phyloP scores from a whole-genome alignment of 2,329 filamentous ascomycete genomes.

The Allantophomopsis cytisporea region DNA sequence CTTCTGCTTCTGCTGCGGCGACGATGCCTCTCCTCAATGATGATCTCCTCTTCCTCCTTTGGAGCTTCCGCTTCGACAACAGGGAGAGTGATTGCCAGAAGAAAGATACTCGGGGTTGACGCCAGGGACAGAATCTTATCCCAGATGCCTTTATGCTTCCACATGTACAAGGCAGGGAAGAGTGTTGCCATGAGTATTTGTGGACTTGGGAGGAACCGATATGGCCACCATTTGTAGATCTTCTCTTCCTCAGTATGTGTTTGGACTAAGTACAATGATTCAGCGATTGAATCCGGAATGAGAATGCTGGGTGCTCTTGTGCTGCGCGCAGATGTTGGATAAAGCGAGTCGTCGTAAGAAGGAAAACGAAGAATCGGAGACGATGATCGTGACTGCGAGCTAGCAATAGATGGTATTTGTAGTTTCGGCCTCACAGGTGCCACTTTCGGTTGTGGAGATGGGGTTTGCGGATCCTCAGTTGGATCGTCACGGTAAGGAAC shows the following conservation, averaged over 20 bases:
- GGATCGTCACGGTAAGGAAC: conserved; percentile 14
- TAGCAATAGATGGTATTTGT: conserved; percentile 16
- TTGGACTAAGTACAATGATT: conserved; percentile 9
- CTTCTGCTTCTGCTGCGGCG: conserved; percentile 13
- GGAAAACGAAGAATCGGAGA: conserved; percentile 18
- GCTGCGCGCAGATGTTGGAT: conserved; percentile 12
- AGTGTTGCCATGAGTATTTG: conserved; percentile 58
- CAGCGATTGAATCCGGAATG: conserved; percentile 12
- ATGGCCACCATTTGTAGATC: conserved; percentile 68
- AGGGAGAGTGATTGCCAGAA: conserved; percentile 80
- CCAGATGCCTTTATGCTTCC: conserved; percentile 71
- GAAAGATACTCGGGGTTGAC: conserved; percentile 79
- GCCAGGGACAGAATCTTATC: conserved; percentile 71
- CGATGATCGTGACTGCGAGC: conserved; percentile 11
- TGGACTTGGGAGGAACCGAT: conserved; percentile 57
- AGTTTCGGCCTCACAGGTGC: conserved; percentile 10
- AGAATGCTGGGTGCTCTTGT: conserved; percentile 15
- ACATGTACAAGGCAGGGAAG: conserved; percentile 77
- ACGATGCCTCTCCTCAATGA: conserved; percentile 4
- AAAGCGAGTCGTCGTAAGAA: conserved; percentile 16
- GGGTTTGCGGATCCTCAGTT: conserved; percentile 3
- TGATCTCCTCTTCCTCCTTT: conserved; percentile 20
- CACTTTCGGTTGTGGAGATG: conserved; percentile 6
- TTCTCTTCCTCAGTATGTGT: conserved; percentile 8
- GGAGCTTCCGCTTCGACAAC: conserved; percentile 65